A percentile compares a stretch with the other conserved stretches of the same genome.
These are phyloP conservation scores for Colletotrichum echinochloae DNA, from an alignment of 2,329 filamentous ascomycete genomes.

Conservation along the genomic window DNA sequence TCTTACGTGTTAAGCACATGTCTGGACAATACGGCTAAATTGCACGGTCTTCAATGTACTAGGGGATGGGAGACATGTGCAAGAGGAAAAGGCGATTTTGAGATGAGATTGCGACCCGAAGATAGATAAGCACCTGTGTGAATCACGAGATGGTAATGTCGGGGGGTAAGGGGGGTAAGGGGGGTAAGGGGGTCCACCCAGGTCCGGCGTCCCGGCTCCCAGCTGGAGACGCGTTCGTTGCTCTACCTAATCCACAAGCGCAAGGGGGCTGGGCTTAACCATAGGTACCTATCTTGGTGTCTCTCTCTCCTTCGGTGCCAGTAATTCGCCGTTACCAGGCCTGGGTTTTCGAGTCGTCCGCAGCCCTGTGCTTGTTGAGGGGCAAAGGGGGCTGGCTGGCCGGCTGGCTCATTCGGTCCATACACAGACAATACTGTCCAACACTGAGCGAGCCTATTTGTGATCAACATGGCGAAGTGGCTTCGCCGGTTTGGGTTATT, in stretches of 20 bases:
- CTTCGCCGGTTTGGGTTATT: conserved; percentile 1
- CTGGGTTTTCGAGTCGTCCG: conserved; percentile 18
- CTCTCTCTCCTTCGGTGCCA: neutral
- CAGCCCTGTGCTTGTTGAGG: conserved; percentile 33
- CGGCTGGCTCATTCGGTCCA: neutral
- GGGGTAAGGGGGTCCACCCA: neutral
- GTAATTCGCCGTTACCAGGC: conserved; percentile 8
- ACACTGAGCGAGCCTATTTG: neutral
- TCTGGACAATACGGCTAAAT: conserved; percentile 12
- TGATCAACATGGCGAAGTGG: conserved; percentile 3
- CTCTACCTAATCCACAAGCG: neutral
- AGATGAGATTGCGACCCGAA: conserved; percentile 24
- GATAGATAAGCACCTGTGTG: conserved; percentile 21
- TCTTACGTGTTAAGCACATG: conserved; percentile 15
- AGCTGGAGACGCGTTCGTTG: conserved; percentile 19
- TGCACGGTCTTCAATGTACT: neutral
- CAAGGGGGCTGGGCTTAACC: conserved; percentile 18
- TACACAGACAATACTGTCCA: conserved; percentile 9
- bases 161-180: conserved; percentile 4
- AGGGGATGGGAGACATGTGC: conserved; percentile 23
- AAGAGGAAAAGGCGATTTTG: conserved; percentile 9
- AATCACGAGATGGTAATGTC: conserved; percentile 20
- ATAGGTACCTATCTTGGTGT: conserved; percentile 6
- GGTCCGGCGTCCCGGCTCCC: conserved; percentile 18
- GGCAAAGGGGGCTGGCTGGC: conserved; percentile 17